Base-by-base conservation (phyloP, 306 rosid genomes). In the Pterocarpus santalinus region DNA sequence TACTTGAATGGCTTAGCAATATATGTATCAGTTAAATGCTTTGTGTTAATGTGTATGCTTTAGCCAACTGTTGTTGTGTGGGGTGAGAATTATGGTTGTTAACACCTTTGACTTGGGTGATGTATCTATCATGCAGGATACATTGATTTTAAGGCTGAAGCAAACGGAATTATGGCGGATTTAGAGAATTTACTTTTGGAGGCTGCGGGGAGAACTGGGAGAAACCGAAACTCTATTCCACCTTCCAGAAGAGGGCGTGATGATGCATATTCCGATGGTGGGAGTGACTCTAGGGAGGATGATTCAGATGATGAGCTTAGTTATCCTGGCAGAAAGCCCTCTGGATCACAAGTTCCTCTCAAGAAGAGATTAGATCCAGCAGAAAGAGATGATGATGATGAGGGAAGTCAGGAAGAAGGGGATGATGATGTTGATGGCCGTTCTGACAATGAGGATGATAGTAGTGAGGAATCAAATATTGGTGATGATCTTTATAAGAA, bases 401-500 rank as follows among this genome's bases (percentile, higher is more conserved):
- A 74, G 62, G 93, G 90, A 7, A 87, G 89, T 65, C 86, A 60
- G 77, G 95, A 85, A 51, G 96, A 85, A 81, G 90, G 89, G 39
- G 90, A 72, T 52, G 75, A 52, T 67, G 89, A 73, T 65, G 88
- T 74, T 7, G 91, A 85, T 86, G 91, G 83, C 49, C 81, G 64
- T 61, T 86, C 86, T 3, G 94, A 88, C 38, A 85, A 12, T 4
- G 94, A 81, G 52, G 95, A 86, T 5, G 90, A 88, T 33, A 90
- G 87, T 73, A 89, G 92, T 79, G 92, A 90, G 44, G 98, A 86
- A 62, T 90, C 96, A 12, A 90, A 93, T 81, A 82, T 95, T 75
- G 97, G 98, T 1, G 93, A 86, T 73, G 99, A 92, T 88, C 99
- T 95, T 74, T 95, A 93, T 75, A 95, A 92, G 87, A 87, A 93